Evolutionary conservation across 139 green algal species (phyloP).

Genomic region (Trebouxia sp.): DNA sequence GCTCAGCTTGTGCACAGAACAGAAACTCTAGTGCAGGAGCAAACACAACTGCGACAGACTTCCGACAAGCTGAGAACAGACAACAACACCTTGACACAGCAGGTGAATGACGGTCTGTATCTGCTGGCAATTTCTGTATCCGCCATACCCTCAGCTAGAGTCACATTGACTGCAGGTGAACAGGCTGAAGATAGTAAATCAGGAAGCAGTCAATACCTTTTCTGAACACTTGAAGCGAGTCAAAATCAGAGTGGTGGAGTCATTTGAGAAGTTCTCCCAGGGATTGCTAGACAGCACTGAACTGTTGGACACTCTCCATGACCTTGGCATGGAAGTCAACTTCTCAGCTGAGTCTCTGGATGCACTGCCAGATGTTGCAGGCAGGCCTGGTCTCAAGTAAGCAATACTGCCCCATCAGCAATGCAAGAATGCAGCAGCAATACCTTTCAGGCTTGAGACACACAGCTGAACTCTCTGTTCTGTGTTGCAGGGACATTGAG

Average conservation of each 20-base stretch:
- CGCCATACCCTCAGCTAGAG: not conserved
- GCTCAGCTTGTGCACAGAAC: not conserved
- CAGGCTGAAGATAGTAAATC: constrained; percentile 21
- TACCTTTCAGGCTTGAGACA: not conserved
- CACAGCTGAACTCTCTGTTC: not conserved
- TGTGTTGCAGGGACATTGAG: constrained; percentile 15
- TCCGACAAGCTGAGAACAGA: not conserved
- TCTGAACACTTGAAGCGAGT: constrained; percentile 17
- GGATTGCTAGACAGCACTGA: not conserved
- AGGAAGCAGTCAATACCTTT: constrained; percentile 18
- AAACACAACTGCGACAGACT: not conserved
- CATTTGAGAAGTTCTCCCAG: constrained; percentile 18
- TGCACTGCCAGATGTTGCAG: constrained; percentile 15
- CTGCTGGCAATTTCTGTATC: not conserved
- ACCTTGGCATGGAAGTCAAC: constrained; percentile 25
- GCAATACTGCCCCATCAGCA: not conserved
- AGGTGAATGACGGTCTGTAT: not conserved
- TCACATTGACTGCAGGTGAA: constrained; percentile 1
- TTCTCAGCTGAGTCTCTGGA: constrained; percentile 17
- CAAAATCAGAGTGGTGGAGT: constrained; percentile 1
- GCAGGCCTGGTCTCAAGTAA: constrained; percentile 17
- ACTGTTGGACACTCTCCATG: constrained; percentile 12
- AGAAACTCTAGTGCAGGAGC: not conserved
- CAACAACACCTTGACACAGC: constrained; percentile 5
- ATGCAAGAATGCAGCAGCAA: not conserved